Evolutionary conservation across 352 stramenopile genomes (phyloP).

Genomic region (Phytopythium boreale): DNA sequence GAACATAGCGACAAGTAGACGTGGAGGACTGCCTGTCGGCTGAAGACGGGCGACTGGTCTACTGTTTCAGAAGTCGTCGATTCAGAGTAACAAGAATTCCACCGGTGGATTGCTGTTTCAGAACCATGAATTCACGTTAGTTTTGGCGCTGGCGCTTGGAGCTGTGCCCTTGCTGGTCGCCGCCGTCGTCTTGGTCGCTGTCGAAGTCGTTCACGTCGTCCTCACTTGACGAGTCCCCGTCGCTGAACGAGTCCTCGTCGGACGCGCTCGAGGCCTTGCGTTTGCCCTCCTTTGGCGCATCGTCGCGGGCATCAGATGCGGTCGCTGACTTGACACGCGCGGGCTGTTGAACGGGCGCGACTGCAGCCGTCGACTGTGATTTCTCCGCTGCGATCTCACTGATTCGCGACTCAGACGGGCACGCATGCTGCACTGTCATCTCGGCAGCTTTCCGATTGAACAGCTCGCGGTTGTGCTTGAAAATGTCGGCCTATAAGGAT

Average conservation of each 20-base stretch:
- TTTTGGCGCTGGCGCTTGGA: constrained; percentile 9
- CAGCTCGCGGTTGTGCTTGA: constrained; percentile 73
- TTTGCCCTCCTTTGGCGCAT: background rate
- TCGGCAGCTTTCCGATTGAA: constrained; percentile 66
- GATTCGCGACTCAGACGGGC: constrained; percentile 9
- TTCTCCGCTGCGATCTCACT: background rate
- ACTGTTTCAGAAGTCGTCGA: background rate
- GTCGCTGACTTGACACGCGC: background rate
- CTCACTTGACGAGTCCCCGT: constrained; percentile 40
- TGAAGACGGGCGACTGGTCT: background rate
- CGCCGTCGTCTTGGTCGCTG: constrained; percentile 11
- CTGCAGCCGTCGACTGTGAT: background rate
- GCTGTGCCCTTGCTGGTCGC: background rate
- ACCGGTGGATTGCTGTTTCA: background rate
- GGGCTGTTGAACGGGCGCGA: background rate
- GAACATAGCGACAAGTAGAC: background rate
- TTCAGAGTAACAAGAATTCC: background rate
- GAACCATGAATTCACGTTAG: constrained; percentile 1
- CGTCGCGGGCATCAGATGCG: background rate
- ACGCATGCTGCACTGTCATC: constrained; percentile 55
- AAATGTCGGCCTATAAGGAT: constrained; percentile 55
- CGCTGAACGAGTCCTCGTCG: constrained; percentile 40
- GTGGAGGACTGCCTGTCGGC: background rate
- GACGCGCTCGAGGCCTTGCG: constrained; percentile 12
- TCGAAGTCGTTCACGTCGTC: constrained; percentile 16